phyloP scores from a whole-genome alignment of 192 early-diverging fungal genomes.

The Funneliformis mosseae region DNA sequence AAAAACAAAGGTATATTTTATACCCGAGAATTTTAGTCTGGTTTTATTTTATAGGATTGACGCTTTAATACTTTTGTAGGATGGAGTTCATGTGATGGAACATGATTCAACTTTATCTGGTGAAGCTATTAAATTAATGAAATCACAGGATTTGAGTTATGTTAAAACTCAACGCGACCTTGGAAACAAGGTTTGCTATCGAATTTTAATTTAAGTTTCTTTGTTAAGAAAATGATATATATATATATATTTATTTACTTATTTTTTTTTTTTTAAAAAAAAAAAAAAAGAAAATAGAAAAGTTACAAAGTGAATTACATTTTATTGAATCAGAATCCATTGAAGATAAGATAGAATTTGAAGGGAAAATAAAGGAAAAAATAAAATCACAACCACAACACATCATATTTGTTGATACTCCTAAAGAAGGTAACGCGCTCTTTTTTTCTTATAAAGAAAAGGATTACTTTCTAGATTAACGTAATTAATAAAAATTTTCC shows the following conservation, averaged over 20 bases:
- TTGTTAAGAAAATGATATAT: neutral
- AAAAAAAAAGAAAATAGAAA: constrained; percentile 71
- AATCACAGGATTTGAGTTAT: constrained; percentile 93
- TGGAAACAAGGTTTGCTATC: constrained; percentile 62
- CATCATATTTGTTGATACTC: constrained; percentile 77
- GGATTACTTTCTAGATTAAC: neutral
- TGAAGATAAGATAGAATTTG: constrained; percentile 43
- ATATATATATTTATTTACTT: no score
- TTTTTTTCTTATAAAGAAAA: neutral
- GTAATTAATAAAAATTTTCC: constrained; percentile 16
- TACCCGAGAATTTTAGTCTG: neutral
- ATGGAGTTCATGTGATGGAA: constrained; percentile 78
- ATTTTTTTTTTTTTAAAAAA: neutral
- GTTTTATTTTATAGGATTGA: neutral
- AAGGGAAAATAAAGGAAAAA: constrained; percentile 42
- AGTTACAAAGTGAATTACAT: constrained; percentile 70
- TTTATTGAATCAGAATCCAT: constrained; percentile 53
- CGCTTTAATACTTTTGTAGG: constrained; percentile 38
- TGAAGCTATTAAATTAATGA: constrained; percentile 81
- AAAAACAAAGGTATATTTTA: constrained; percentile 65
- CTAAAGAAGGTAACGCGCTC: constrained; percentile 53
- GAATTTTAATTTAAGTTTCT: neutral
- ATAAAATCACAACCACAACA: constrained; percentile 55
- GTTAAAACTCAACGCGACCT: constrained; percentile 79
- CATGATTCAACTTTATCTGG: constrained; percentile 71